Evolutionary conservation across 352 stramenopile species (phyloP).

Genomic region (Elongisporangium anandrum): DNA sequence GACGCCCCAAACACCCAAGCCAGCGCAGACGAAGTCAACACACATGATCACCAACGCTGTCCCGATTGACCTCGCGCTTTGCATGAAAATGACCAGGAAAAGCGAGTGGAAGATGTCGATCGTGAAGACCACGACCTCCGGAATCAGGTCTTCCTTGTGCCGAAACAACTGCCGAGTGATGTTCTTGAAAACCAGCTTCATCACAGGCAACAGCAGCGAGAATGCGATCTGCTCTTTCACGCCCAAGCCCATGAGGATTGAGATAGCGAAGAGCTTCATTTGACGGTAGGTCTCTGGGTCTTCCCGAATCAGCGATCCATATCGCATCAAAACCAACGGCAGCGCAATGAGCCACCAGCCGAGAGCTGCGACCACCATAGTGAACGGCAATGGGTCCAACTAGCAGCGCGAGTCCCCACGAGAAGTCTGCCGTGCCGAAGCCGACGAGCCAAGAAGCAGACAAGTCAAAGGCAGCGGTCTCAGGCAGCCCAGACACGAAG

Average conservation of each 20-base stretch:
- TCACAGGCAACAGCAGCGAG: conserved; percentile 17
- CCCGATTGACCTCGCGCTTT: conserved; percentile 23
- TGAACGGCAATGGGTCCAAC: conserved; percentile 36
- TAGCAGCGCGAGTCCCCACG: conserved; percentile 7
- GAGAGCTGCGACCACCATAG: conserved; percentile 16
- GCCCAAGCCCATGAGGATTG: conserved; percentile 12
- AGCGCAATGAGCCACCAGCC: conserved; percentile 6
- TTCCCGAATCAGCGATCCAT: conserved; percentile 2
- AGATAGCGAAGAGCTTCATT: conserved; percentile 4
- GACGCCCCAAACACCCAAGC: neutral
- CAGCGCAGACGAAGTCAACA: conserved; percentile 11
- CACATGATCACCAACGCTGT: conserved; percentile 18
- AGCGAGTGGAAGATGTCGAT: conserved; percentile 38
- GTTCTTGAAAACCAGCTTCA: conserved; percentile 25
- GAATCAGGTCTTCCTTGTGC: conserved; percentile 18
- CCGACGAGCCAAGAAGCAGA: conserved; percentile 7
- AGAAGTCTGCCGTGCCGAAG: neutral
- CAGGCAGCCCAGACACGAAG: conserved; percentile 18
- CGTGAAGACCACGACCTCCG: conserved; percentile 31
- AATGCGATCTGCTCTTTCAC: conserved; percentile 9
- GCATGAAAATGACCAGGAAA: conserved; percentile 38
- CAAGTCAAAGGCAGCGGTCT: conserved; percentile 3
- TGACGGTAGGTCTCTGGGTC: conserved; percentile 8
- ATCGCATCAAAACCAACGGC: conserved; percentile 6
- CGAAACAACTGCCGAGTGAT: conserved; percentile 11